Conservation (phyloP, 495 filamentous ascomycete species). For the Hypoxylon crocopeplum region DNA sequence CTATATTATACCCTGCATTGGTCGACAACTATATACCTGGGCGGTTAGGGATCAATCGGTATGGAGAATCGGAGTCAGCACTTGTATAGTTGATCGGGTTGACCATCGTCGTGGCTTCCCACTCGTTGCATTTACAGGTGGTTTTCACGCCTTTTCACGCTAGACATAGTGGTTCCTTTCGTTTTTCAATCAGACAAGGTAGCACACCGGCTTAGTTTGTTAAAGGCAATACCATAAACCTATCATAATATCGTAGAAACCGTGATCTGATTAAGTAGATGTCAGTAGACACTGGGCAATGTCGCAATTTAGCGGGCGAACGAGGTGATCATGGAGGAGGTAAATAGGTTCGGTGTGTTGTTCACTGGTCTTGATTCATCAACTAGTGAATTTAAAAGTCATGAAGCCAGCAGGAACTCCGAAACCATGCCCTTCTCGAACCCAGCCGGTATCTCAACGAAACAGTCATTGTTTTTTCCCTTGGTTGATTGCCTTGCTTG, state of each 20-base stretch:
- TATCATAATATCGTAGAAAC: too few relatives aligned
- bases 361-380: constrained; percentile 56
- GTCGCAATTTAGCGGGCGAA: background rate
- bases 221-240: background rate
- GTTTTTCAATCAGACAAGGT: constrained; percentile 1
- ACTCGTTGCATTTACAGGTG: constrained; percentile 35
- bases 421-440: constrained; percentile 58
- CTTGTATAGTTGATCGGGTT: constrained; percentile 19
- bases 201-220: constrained; percentile 7
- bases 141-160: constrained; percentile 20
- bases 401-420: constrained; percentile 55
- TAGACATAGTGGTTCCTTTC: constrained; percentile 8
- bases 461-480: constrained; percentile 42
- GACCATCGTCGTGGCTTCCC: constrained; percentile 13
- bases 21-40: constrained; percentile 16
- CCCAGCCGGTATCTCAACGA: constrained; percentile 47
- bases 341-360: constrained; percentile 5
- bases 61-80: constrained; percentile 52
- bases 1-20: constrained; percentile 17
- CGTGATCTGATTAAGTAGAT: too few relatives aligned
- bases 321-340: background rate
- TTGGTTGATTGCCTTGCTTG: constrained; percentile 25
- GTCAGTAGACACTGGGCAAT: background rate
- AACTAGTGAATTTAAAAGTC: constrained; percentile 58
- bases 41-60: constrained; percentile 10